Evolutionary conservation across 441 rosid species (phyloP), one percentile per base, ranked within the genome.

Genomic region (Mallotus japonicus): DNA sequence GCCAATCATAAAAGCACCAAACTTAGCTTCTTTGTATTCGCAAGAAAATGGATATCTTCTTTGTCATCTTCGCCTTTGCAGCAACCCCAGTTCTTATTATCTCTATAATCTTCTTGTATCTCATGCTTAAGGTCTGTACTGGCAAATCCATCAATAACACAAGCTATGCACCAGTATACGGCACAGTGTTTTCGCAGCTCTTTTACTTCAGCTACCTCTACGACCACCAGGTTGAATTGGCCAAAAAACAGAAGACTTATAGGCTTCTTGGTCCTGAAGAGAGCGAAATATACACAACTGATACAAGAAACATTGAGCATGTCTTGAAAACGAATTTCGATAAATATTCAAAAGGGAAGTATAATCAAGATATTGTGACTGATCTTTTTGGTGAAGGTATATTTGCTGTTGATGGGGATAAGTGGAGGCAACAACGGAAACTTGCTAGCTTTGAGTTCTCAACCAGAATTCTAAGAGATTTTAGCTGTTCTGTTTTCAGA

Each of bases 361-460:
- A 22, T 42, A 72, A 82, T 69, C 75, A 66, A 17, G 82, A 75
- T 47, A 73, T 86, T 1, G 0, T 72, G 3, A 59, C 20, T 0
- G 91, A 91, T 51, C 83, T 93, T 65, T 69, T 91, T 2, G 98
- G 98, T 37, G 80, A 86, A 53, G 97, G 98, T 47, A 90, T 93
- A 3, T 93, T 90, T 24, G 75, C 76, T 10, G 93, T 80, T 46
- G 93, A 93, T 70, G 97, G 97, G 7, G 90, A 88, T 4, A 87
- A 87, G 73, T 91, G 97, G 98, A 81, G 74, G 79, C 90, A 91
- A 49, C 96, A 91, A 81, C 82, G 97, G 79, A 93, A 93, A 86
- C 85, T 90, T 4, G 87, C 95, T 0, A 93, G 97, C 77, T 83
- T 77, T 34, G 97, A 91, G 84, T 91, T 91, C 65, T 89, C 93